Percentiles rank a stretch among this genome's conserved stretches.
These are phyloP conservation scores for Arctium minus DNA, from an alignment of 129 eudicot genomes.

Conservation along the genomic window DNA sequence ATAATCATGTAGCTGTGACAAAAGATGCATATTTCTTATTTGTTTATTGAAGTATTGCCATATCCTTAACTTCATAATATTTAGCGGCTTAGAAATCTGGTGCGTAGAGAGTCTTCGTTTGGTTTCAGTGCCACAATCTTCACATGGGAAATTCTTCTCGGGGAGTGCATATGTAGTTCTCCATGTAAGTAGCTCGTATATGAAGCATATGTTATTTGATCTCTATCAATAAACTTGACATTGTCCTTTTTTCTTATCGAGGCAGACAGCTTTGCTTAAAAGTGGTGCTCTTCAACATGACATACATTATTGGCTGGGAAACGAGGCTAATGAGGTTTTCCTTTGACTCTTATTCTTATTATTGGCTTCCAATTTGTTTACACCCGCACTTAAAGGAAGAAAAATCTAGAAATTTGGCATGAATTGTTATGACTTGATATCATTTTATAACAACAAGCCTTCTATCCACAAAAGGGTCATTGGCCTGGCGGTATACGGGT, in stretches of 20 bases:
- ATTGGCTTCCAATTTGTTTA: constrained; percentile 3
- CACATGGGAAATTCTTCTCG: constrained; percentile 59
- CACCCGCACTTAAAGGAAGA: neutral
- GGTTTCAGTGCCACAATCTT: constrained; percentile 60
- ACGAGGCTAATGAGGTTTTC: constrained; percentile 57
- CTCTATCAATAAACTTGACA: constrained; percentile 15
- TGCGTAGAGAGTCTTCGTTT: constrained; percentile 53
- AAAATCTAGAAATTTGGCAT: neutral
- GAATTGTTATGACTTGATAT: neutral
- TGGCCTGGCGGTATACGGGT: neutral
- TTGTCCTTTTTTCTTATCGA: constrained; percentile 10
- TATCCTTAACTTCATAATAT: constrained; percentile 28
- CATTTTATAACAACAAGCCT: neutral
- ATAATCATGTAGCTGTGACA: neutral
- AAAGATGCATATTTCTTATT: neutral
- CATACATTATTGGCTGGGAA: constrained; percentile 83
- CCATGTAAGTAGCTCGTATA: constrained; percentile 36
- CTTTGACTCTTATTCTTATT: constrained; percentile 3
- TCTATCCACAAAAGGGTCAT: neutral
- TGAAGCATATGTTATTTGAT: neutral
- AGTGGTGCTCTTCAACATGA: constrained; percentile 53
- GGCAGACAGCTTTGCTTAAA: constrained; percentile 59
- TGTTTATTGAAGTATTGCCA: neutral
- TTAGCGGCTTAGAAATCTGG: constrained; percentile 70
- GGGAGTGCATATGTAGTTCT: constrained; percentile 63